These are phyloP conservation scores for Coemansia sp. DNA, from an alignment of 192 early-diverging fungal genomes.

Conservation along the genomic window DNA sequence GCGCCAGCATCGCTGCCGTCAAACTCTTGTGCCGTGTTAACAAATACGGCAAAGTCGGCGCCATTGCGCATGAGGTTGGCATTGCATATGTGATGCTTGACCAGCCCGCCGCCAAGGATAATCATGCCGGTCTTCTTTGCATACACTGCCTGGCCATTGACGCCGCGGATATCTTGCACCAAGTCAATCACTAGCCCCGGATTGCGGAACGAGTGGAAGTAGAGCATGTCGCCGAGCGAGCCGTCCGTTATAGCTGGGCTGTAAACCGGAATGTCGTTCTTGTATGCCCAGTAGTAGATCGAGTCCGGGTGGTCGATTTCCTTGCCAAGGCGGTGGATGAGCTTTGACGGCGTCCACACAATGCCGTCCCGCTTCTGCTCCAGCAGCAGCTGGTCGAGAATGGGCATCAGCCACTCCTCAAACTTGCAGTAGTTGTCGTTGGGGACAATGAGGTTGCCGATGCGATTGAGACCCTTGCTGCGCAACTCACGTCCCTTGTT, in stretches of 20 bases:
- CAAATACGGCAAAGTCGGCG: conserved; percentile 93
- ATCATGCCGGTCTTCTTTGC: conserved; percentile 97
- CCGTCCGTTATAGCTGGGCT: conserved; percentile 98
- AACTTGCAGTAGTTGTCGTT: conserved; percentile 99
- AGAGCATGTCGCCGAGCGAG: conserved; percentile 98
- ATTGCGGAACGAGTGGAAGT: conserved; percentile 96
- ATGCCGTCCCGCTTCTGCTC: conserved; percentile 86
- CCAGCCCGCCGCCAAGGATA: conserved; percentile 94
- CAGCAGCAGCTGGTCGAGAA: conserved; percentile 89
- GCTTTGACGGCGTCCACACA: conserved; percentile 91
- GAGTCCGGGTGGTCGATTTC: conserved; percentile 88
- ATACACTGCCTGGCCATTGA: conserved; percentile 95
- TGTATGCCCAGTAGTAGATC: conserved; percentile 98
- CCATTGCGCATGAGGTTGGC: conserved; percentile 99
- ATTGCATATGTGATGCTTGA: conserved; percentile 99
- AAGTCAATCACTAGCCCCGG: conserved; percentile 95
- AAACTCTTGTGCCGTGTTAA: conserved; percentile 99
- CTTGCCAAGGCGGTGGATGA: conserved; percentile 87
- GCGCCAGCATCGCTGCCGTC: conserved; percentile 99
- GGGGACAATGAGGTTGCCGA: conserved; percentile 96
- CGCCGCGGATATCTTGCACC: conserved; percentile 84
- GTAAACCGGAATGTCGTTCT: conserved; percentile 97
- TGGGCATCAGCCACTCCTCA: conserved; percentile 98
- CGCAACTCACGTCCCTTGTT: conserved; percentile 80
- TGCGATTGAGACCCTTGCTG: conserved; percentile 91